phyloP scores from a whole-genome alignment of 148 eudicot genomes.

The Bassia scoparia region DNA sequence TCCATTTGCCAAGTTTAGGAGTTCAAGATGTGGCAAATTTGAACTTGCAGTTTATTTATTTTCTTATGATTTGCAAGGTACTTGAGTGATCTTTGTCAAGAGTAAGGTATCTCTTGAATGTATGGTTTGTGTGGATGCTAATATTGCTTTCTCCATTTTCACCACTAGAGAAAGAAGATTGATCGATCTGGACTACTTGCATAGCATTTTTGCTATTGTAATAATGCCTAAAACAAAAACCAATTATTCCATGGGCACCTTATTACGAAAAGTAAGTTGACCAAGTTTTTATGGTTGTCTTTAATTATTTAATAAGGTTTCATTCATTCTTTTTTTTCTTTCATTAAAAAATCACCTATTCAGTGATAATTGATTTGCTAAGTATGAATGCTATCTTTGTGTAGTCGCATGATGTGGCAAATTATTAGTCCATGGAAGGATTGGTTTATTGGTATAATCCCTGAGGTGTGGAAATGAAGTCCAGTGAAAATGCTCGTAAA shows the following conservation, averaged over 20 bases:
- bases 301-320: no score
- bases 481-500: not conserved
- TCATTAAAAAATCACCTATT: not conserved
- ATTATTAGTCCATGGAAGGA: not conserved
- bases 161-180: not conserved
- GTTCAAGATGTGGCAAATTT: no score
- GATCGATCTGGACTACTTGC: no score
- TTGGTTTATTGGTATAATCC: not conserved
- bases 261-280: not conserved
- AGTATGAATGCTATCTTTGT: not conserved
- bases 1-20: no score
- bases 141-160: not conserved
- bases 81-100: not conserved
- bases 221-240: no score
- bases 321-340: no score
- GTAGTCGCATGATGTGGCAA: not conserved
- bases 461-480: not conserved
- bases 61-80: not conserved
- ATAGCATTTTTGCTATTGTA: no score
- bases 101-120: not conserved
- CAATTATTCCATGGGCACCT: not conserved
- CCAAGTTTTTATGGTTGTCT: not conserved
- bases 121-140: slow-evolving; percentile 3
- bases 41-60: no score
- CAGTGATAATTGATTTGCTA: not conserved